Evolutionary conservation across 257 asterid species (phyloP), one percentile per base, ranked within the genome.

Genomic region (Jacaranda copaia): DNA sequence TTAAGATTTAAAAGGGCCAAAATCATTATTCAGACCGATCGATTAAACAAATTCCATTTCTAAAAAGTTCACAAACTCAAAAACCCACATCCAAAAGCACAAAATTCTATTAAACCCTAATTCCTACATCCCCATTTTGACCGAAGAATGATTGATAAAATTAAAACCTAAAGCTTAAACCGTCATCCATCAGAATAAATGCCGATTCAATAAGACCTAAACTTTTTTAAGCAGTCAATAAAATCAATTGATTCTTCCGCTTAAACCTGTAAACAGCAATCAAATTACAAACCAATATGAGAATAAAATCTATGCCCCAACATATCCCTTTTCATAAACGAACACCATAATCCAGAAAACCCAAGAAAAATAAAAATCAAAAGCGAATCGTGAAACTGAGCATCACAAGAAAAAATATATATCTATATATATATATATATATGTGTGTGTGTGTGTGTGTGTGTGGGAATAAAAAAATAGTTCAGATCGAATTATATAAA

Each of bases 51-150:
- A 83, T 70, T 49, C 25, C 64, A 77, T 60, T 58, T 12, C 74
- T 39, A 43, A 5, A 73, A 53, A 64, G 66, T 80, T 75, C 74
- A 45, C 2, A 53, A n/a, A 60, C 72, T 45, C 80, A 42, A 61
- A 64, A 53, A 8, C 68, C 77, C 80, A 76, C 71, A 49, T 64
- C 56, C 8, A 59, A 82, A 67, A 77, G 52, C 20, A 69, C 71
- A 25, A 51, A 74, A n/a, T 48, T 11, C 52, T 83, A 76, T 59
- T 76, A 87, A 87, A 84, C 87, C 90, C 88, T 82, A 84, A 62
- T 68, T 72, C 70, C 71, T 15, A 60, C 1, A 66, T 69, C 57
- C 79, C 80, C 15, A 77, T 53, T 72, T 38, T 58, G 56, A 70
- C 68, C 77, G n/a, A 48, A 40, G 72, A 59, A 12, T 15, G 25